These are phyloP conservation scores for Fomitopsis pinicola DNA, from an alignment of 1,284 basidiomycete genomes.

Conservation along the genomic window DNA sequence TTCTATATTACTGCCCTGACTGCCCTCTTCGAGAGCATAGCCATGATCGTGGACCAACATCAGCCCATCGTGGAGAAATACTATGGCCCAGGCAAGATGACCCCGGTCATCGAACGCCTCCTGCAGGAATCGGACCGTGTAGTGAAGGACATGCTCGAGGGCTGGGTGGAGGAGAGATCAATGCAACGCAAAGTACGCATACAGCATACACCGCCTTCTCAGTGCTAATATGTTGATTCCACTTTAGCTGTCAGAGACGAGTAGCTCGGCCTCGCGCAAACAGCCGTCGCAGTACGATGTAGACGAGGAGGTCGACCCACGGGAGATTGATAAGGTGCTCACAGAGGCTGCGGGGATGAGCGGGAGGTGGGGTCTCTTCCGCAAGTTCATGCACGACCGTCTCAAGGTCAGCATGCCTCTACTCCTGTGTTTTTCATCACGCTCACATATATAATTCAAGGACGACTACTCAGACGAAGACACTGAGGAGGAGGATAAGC, in stretches of 20 bases:
- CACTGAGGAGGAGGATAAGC: conserved; percentile 12
- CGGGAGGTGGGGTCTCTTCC: conserved; percentile 89
- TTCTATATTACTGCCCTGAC: conserved; percentile 88
- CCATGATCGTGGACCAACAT: conserved; percentile 95
- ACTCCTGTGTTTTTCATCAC: not conserved
- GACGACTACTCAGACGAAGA: conserved; percentile 13
- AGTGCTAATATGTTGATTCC: not conserved
- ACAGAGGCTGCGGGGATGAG: conserved; percentile 88
- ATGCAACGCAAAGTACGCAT: conserved; percentile 64
- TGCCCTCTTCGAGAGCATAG: conserved; percentile 91
- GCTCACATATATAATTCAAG: conserved; percentile 1
- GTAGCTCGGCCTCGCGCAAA: conserved; percentile 20
- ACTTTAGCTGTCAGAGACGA: conserved; percentile 29
- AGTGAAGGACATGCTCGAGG: conserved; percentile 70
- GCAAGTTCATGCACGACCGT: conserved; percentile 79
- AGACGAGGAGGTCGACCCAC: conserved; percentile 71
- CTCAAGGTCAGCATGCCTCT: conserved; percentile 41
- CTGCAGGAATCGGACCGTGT: conserved; percentile 87
- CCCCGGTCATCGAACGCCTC: conserved; percentile 71
- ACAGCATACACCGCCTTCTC: not conserved
- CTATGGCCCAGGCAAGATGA: conserved; percentile 88
- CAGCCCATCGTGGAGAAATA: conserved; percentile 98
- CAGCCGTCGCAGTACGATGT: conserved; percentile 45
- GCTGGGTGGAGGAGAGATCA: conserved; percentile 87
- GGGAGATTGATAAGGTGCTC: conserved; percentile 87